A percentile compares a stretch with the other conserved stretches of the same genome.
Evolutionary conservation across 305 asterid genomes (phyloP).

Genomic region (Lippia alba): DNA sequence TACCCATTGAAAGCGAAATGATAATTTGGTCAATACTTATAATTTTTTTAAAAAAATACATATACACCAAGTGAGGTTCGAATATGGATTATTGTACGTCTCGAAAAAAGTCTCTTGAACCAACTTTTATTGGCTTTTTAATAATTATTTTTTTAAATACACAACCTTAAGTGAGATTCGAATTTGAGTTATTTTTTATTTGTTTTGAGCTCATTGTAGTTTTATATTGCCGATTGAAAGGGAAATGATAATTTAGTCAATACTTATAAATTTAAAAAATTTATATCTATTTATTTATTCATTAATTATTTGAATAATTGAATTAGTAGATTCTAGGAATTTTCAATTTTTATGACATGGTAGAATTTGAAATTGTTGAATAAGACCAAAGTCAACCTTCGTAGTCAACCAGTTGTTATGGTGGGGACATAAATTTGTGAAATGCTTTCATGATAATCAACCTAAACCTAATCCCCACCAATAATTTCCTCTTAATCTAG

Average conservation of each 20-base stretch:
- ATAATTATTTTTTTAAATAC: too few relatives aligned
- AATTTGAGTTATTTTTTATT: too few relatives aligned
- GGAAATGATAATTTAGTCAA: too few relatives aligned
- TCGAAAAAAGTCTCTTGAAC: too few relatives aligned
- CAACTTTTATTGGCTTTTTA: too few relatives aligned
- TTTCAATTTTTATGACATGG: neutral
- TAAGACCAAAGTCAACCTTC: slow-evolving; percentile 13
- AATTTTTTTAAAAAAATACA: neutral
- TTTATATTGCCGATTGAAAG: too few relatives aligned
- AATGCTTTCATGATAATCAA: slow-evolving; percentile 28
- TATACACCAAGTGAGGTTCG: too few relatives aligned
- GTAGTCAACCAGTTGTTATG: slow-evolving; percentile 11
- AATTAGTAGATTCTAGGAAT: neutral
- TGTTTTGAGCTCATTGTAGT: too few relatives aligned
- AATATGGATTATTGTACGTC: too few relatives aligned
- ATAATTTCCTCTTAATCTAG: neutral
- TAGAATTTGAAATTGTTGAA: neutral
- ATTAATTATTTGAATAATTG: neutral
- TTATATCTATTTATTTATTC: neutral
- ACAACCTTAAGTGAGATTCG: too few relatives aligned
- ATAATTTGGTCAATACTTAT: too few relatives aligned
- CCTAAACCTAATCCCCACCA: slow-evolving; percentile 21
- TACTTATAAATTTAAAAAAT: neutral
- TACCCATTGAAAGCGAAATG: too few relatives aligned
- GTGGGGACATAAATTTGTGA: slow-evolving; percentile 10